Percentiles rank a stretch among this genome's conserved stretches.
Conservation (phyloP, 257 asterid genomes). For the Solanum arcanum region DNA sequence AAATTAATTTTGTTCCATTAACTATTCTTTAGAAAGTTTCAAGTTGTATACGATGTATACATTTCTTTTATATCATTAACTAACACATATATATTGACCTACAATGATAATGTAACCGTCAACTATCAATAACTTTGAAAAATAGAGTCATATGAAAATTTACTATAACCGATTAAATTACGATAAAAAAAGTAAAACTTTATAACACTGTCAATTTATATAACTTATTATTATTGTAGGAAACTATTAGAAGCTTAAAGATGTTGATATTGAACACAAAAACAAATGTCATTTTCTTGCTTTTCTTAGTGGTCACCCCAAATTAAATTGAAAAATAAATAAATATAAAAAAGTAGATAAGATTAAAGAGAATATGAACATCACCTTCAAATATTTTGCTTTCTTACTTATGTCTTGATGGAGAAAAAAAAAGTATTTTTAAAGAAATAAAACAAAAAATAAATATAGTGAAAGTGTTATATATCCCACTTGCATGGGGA, state of each 20-base stretch:
- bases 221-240: not conserved
- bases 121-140: not conserved
- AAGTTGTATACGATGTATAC: not conserved
- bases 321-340: not conserved
- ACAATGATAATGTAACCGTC: not conserved
- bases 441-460: not conserved
- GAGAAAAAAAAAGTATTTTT: not conserved
- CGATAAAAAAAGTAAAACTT: not conserved
- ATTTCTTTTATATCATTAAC: not conserved
- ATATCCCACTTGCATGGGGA: not conserved
- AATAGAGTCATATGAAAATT: not conserved
- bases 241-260: not conserved
- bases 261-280: not conserved
- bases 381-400: not conserved
- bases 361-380: not conserved
- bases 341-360: not conserved
- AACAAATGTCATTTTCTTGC: not conserved
- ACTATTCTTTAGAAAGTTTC: not conserved
- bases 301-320: not conserved
- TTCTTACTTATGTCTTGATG: not conserved
- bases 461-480: not conserved
- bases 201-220: not conserved
- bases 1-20: not conserved
- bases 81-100: not conserved
- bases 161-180: not conserved